Evolutionary conservation across 768 basidiomycete genomes (phyloP).

Genomic region (Pleurotus djamor): DNA sequence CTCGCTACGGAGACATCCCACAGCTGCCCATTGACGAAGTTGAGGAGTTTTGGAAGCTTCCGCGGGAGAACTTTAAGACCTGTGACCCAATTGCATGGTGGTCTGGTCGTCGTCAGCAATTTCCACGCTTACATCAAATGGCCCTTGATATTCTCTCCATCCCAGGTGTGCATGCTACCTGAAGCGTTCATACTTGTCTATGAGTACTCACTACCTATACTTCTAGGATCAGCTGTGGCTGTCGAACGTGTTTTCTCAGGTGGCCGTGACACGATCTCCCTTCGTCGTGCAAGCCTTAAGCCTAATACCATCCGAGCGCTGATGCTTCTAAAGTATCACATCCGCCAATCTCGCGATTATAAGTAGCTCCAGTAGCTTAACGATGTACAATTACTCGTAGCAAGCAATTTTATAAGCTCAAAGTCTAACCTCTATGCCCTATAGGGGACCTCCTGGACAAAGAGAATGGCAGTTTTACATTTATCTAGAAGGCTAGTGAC

Average conservation of each 20-base stretch:
- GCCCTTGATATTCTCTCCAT: constrained; percentile 17
- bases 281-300: constrained; percentile 26
- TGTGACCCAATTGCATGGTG: constrained; percentile 18
- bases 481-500: too few relatives aligned
- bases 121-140: constrained; percentile 14
- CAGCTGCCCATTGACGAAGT: not conserved
- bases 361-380: not conserved
- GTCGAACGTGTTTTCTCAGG: constrained; percentile 29
- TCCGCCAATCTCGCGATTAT: not conserved
- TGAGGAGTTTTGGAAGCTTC: constrained; percentile 2
- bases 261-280: constrained; percentile 26
- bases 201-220: not conserved
- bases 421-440: too few relatives aligned
- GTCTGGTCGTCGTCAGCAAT: constrained; percentile 13
- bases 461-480: too few relatives aligned
- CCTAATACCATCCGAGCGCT: constrained; percentile 22
- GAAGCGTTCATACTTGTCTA: not conserved
- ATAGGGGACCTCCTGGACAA: too few relatives aligned
- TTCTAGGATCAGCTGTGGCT: constrained; percentile 29
- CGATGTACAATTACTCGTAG: not conserved
- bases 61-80: not conserved
- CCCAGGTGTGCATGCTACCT: constrained; percentile 12
- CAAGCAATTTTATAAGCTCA: not conserved
- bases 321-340: constrained; percentile 23
- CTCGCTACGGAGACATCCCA: not conserved